Conservation (phyloP, 2,329 filamentous ascomycete genomes). For the Plenodomus tracheiphilus region DNA sequence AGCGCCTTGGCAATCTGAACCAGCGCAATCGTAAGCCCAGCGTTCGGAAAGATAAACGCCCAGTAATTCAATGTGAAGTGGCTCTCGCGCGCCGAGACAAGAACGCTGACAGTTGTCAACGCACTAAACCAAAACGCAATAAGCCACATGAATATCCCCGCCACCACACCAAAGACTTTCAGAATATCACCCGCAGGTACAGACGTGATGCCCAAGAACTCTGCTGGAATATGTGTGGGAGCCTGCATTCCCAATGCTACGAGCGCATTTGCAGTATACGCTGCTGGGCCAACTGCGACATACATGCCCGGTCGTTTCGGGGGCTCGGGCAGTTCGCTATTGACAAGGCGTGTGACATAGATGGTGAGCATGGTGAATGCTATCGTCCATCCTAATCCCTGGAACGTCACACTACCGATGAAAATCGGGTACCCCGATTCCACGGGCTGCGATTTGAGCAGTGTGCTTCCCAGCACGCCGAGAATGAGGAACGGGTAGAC, state of each 20-base stretch:
- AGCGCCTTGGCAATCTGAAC: conserved; percentile 59
- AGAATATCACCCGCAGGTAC: conserved; percentile 43
- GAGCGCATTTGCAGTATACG: conserved; percentile 30
- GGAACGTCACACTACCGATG: conserved; percentile 66
- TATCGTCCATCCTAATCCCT: conserved; percentile 69
- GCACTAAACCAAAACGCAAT: conserved; percentile 56
- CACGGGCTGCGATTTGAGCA: conserved; percentile 41
- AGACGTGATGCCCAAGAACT: conserved; percentile 39
- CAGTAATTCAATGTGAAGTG: conserved; percentile 47
- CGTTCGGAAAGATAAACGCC: conserved; percentile 67
- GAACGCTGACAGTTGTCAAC: conserved; percentile 44
- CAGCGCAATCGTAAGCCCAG: conserved; percentile 60
- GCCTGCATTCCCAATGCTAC: conserved; percentile 49
- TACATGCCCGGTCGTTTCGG: conserved; percentile 53
- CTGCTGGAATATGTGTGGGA: conserved; percentile 36
- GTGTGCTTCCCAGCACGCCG: conserved; percentile 40
- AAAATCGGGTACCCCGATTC: conserved; percentile 24
- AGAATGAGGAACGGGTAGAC: conserved; percentile 42
- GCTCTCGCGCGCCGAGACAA: conserved; percentile 46
- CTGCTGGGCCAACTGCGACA: conserved; percentile 51
- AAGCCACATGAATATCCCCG: conserved; percentile 53
- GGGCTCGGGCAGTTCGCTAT: conserved; percentile 55
- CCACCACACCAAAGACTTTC: conserved; percentile 47
- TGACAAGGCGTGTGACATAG: conserved; percentile 71
- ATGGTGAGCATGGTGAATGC: conserved; percentile 70